These are phyloP conservation scores for Castanospermum australe DNA, from an alignment of 306 rosid genomes.

Conservation along the genomic window DNA sequence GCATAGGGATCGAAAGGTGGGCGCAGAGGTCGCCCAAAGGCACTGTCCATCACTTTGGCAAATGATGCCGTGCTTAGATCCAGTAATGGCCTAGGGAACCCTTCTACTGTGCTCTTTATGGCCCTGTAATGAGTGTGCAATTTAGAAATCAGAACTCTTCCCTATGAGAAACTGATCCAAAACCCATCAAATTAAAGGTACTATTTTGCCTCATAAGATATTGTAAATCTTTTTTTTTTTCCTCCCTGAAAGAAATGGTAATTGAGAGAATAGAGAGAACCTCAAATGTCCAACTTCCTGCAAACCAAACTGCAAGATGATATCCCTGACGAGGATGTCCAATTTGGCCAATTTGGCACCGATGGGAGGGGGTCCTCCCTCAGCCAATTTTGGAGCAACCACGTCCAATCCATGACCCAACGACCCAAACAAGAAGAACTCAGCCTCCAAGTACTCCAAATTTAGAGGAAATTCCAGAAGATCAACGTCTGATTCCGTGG, in stretches of 20 bases:
- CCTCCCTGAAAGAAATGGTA: background rate
- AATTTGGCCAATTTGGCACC: constrained; percentile 59
- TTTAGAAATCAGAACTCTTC: background rate
- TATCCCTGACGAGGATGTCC: constrained; percentile 27
- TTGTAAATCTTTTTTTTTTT: background rate
- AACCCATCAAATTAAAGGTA: background rate
- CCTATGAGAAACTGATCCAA: background rate
- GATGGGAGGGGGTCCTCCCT: constrained; percentile 64
- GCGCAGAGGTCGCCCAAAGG: constrained; percentile 36
- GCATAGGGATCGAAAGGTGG: constrained; percentile 85
- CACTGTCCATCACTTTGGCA: constrained; percentile 45
- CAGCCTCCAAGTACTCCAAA: constrained; percentile 70
- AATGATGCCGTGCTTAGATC: constrained; percentile 44
- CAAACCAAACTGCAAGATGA: constrained; percentile 55
- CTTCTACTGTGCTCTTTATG: constrained; percentile 43
- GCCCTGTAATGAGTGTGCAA: constrained; percentile 41
- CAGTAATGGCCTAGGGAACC: constrained; percentile 68
- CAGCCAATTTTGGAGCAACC: constrained; percentile 45
- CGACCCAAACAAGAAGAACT: constrained; percentile 63
- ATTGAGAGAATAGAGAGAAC: constrained; percentile 29
- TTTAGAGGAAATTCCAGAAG: constrained; percentile 57
- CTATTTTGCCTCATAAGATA: background rate
- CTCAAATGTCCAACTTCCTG: constrained; percentile 85
- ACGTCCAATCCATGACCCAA: constrained; percentile 59
- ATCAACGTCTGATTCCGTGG: constrained; percentile 34